phyloP scores from a whole-genome alignment of 164 flowering plant species.

The Taxillus chinensis region DNA sequence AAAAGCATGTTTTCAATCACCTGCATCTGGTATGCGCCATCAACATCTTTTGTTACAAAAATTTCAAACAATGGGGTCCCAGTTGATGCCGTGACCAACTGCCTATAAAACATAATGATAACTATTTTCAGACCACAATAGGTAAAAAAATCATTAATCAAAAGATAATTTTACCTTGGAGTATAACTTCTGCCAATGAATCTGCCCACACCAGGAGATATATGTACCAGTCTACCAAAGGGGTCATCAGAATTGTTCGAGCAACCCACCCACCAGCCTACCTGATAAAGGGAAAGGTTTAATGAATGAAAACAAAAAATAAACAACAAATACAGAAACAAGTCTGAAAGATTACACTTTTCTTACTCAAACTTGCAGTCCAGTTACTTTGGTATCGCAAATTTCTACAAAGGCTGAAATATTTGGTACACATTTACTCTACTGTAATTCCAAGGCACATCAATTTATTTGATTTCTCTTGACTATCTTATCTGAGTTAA shows the following conservation, averaged over 20 bases:
- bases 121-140: neutral
- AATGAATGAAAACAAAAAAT: neutral
- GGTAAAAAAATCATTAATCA: neutral
- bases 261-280: slow-evolving; percentile 97
- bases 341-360: no score
- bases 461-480: neutral
- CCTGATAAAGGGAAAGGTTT: slow-evolving; percentile 29
- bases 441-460: no score
- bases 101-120: slow-evolving; percentile 45
- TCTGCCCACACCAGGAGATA: slow-evolving; percentile 85
- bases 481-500: neutral
- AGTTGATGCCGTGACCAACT: slow-evolving; percentile 69
- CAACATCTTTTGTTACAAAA: slow-evolving; percentile 66
- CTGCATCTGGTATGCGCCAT: slow-evolving; percentile 64
- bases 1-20: slow-evolving; percentile 23
- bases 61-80: slow-evolving; percentile 92
- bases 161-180: slow-evolving; percentile 49
- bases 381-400: no score
- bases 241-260: slow-evolving; percentile 76
- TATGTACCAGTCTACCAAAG: slow-evolving; percentile 66
- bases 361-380: no score
- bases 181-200: slow-evolving; percentile 77
- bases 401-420: no score
- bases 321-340: neutral
- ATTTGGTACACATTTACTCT: no score